Conservation (phyloP, 257 asterid species). For the Paraleonurus japonicus region DNA sequence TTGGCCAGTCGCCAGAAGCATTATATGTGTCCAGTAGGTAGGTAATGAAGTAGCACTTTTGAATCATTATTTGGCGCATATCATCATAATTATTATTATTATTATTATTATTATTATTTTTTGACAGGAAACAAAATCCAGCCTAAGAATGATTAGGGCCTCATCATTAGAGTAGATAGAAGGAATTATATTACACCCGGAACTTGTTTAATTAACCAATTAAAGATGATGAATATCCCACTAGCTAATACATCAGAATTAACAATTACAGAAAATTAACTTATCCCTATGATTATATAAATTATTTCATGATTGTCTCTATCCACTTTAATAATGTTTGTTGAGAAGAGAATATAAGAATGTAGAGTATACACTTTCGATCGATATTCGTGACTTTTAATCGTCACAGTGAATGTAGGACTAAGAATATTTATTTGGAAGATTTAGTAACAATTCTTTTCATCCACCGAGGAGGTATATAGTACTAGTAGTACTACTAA, state of each 20-base stretch:
- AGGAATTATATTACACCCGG: neutral
- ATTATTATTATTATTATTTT: too few species aligned
- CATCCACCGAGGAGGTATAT: slow-evolving; percentile 1
- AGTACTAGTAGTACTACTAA: too few species aligned
- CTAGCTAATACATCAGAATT: neutral
- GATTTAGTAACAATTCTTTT: slow-evolving; percentile 15
- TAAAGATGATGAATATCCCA: slow-evolving; percentile 17
- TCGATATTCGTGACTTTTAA: neutral
- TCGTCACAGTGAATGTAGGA: neutral
- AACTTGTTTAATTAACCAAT: neutral
- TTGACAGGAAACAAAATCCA: neutral
- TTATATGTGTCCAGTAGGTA: neutral
- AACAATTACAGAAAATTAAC: neutral
- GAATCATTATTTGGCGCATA: slow-evolving; percentile 13
- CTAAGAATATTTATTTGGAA: neutral
- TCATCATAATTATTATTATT: slow-evolving; percentile 15
- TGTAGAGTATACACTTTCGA: too few species aligned
- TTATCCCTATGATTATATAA: neutral
- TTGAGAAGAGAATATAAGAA: too few species aligned
- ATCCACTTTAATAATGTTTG: neutral
- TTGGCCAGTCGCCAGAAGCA: too few species aligned
- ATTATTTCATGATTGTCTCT: neutral
- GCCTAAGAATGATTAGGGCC: neutral
- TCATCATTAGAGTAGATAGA: slow-evolving; percentile 22
- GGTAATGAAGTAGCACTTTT: slow-evolving; percentile 12